phyloP scores from a whole-genome alignment of 202 grass and related monocot genomes.

The Digitaria exilis region DNA sequence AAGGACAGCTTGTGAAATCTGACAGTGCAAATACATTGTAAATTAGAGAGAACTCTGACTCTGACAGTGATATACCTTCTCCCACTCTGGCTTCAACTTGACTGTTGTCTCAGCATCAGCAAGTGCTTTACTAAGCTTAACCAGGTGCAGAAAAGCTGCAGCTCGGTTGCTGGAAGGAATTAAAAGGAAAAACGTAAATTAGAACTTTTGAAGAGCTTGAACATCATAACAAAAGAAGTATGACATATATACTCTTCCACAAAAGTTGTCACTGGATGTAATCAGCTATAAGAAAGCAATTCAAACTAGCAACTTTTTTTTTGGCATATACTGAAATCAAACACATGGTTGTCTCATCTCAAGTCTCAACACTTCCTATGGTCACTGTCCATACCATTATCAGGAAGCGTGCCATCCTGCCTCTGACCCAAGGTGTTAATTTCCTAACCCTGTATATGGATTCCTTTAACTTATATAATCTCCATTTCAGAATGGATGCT shows the following conservation, averaged over 20 bases:
- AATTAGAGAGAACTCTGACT: slow-evolving; percentile 9
- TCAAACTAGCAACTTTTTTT: not conserved
- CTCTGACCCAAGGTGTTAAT: not conserved
- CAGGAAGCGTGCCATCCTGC: not conserved
- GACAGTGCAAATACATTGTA: slow-evolving; percentile 19
- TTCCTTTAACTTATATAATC: not conserved
- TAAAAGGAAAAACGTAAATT: slow-evolving; percentile 29
- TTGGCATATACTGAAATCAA: not conserved
- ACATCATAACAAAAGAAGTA: slow-evolving; percentile 17
- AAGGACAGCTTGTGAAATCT: slow-evolving; percentile 27
- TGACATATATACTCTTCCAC: not conserved
- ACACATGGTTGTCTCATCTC: not conserved
- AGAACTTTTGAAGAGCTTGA: slow-evolving; percentile 20
- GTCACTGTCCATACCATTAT: not conserved
- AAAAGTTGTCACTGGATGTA: not conserved
- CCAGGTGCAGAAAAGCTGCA: slow-evolving; percentile 87
- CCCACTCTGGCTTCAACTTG: slow-evolving; percentile 82
- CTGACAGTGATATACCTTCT: slow-evolving; percentile 66
- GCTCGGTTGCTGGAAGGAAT: slow-evolving; percentile 70
- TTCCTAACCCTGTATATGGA: not conserved
- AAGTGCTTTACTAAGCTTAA: slow-evolving; percentile 96
- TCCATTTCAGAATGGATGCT: not conserved
- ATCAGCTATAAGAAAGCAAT: not conserved
- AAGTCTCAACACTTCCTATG: not conserved
- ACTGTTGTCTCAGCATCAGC: slow-evolving; percentile 89